phyloP scores from a whole-genome alignment of 768 basidiomycete genomes.

The Tricholoma furcatifolium region DNA sequence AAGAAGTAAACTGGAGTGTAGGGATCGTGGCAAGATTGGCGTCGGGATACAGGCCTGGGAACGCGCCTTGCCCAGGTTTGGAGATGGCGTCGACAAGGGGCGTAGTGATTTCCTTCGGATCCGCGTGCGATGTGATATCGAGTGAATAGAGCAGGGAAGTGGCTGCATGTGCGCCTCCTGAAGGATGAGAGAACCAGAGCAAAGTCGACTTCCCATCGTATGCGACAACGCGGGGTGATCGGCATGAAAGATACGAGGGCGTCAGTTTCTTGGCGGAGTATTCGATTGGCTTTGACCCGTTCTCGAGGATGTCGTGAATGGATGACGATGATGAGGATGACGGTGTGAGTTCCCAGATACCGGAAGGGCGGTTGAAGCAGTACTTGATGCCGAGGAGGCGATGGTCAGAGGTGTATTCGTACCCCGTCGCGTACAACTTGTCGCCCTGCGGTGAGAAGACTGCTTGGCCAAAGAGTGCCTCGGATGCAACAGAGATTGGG shows the following conservation, averaged over 20 bases:
- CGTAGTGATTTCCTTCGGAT: constrained; percentile 10
- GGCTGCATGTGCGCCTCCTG: constrained; percentile 61
- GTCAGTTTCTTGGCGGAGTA: constrained; percentile 40
- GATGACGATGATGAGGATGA: constrained; percentile 19
- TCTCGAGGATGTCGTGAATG: constrained; percentile 3
- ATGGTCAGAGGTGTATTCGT: constrained; percentile 55
- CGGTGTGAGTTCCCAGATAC: constrained; percentile 52
- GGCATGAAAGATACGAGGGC: constrained; percentile 42
- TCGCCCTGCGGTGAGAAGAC: constrained; percentile 43
- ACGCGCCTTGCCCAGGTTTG: constrained; percentile 36
- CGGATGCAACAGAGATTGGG: constrained; percentile 11
- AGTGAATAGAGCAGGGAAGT: constrained; percentile 49
- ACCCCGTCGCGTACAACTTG: constrained; percentile 58
- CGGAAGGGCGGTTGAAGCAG: constrained; percentile 59
- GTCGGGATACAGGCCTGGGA: constrained; percentile 65
- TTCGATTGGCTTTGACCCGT: constrained; percentile 5
- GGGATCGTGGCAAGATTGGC: constrained; percentile 43
- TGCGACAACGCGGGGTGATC: constrained; percentile 54
- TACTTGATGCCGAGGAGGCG: constrained; percentile 56
- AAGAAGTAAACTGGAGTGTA: constrained; percentile 28
- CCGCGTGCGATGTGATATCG: constrained; percentile 28
- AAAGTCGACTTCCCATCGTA: constrained; percentile 26
- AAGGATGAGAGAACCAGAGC: constrained; percentile 53
- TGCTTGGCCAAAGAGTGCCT: constrained; percentile 54
- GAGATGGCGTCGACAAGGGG: constrained; percentile 42